Base-by-base conservation (phyloP, 495 filamentous ascomycete genomes). In the Aspergillus haitiensis region DNA sequence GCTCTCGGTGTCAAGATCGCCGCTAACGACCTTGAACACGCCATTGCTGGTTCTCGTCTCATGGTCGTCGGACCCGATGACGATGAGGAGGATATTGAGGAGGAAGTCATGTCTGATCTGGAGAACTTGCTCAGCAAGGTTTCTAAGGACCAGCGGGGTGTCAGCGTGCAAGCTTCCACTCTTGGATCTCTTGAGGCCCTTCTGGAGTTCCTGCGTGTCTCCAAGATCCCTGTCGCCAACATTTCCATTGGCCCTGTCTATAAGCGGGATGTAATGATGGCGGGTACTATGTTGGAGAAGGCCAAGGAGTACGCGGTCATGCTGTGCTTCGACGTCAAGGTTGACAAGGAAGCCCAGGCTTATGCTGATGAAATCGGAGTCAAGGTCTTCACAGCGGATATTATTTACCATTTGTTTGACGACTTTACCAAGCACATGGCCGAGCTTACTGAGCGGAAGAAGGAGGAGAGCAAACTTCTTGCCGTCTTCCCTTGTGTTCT, bases 261-360 rank as follows among this genome's bases (percentile, higher is more conserved):
- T 84, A 98, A 97, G 82, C 92, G 95, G 64, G 95, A 99, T 75
- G 91, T 99, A 53, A 94, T 98, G 85, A 92, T 93, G 73, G 91
- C 89, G 42, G 93, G 91, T 64, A 89, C 88, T 55, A 99, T 99
- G 95, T 78, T 98, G 59, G 95, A 99, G 78, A 97, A 97, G 75
- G 84, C 86, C 46, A 92, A 91, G 66, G 94, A 99, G 71, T 95
- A 87, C 61, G 95, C 95, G 27, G 92, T 98, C 72, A 99, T 99
- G 95, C 87, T 99, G 16, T 98, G 95, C 72, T 99, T 99, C 81
- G 95, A 99, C 70, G 95, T 99, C 72, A 97, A 97, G 79, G 89
- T 99, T 21, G 95, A 99, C 75, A 97, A 96, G 74, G 95, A 99
- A 67, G 95, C 95, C 1, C 83, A 87, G 65, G 82, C 82, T 12